Evolutionary conservation across 768 basidiomycete genomes (phyloP), one percentile per base, ranked within the genome.

Genomic region (Leccinum aurantiacum): DNA sequence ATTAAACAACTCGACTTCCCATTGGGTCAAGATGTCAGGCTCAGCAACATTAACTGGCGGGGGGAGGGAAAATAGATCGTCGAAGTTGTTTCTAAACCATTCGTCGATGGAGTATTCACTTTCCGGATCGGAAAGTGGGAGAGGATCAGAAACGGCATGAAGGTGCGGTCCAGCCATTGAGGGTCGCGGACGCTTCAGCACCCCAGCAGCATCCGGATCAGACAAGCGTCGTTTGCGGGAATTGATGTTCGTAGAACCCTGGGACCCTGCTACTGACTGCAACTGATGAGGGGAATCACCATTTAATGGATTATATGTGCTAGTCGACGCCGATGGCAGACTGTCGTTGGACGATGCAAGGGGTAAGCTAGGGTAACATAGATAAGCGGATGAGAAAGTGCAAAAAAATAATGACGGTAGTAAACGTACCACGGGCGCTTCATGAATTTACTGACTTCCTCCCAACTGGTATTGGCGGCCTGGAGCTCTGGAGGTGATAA

Each of bases 1-100:
- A 7, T 66, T 63, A 33, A 75, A 75, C 53, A 78, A 24, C 7
- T 76, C 68, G 1, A 80, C 69, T 38, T 79, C 71, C 53, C 76
- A 60, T 0, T 58, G 71, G 3, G 64, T n/a, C 0, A 64, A 67
- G 1, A 59, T 50, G n/a, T 77, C 73, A 3, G 69, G 65, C 14
- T 68, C 63, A 0, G 57, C 58, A 0, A 65, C 61, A 27, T 67
- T 61, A 1, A 2, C 48, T 25, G 48, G 48, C 13, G 48, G 48
- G 6, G 48, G 48, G 8, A 49, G 22, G 24, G 22, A 24, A 25
- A 77, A 75, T 9, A 71, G 33, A 11, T 51, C 3, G 10, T 61
- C 58, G 53, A 74, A 69, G 41, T 66, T 62, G 4, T 67, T 58
- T 14, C 69, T 63, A 44, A 76, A 76, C 79, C 78, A 79, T 29